Evolutionary conservation across 2,329 filamentous ascomycete genomes (phyloP).

Genomic region (Fusarium torulosum): DNA sequence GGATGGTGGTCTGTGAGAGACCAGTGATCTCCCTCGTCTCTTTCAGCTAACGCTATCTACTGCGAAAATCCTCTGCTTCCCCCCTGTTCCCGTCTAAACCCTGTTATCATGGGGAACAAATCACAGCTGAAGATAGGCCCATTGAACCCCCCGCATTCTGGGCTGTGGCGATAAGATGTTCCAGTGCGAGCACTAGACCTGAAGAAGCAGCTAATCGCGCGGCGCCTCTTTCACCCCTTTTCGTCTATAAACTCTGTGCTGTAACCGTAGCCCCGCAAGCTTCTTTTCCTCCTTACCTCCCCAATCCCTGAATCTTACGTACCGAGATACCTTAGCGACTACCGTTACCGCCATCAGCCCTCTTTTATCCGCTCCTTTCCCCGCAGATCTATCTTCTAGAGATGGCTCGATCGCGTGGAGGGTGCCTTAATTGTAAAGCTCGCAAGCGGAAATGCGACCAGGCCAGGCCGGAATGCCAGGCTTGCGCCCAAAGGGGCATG

Average conservation of each 20-base stretch:
- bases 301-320: too few relatives aligned
- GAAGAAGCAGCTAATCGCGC: conserved; percentile 36
- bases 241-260: conserved; percentile 37
- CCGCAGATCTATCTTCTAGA: neutral
- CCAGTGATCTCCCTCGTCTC: too few relatives aligned
- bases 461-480: conserved; percentile 36
- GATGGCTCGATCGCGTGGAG: conserved; percentile 44
- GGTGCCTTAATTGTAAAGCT: conserved; percentile 46
- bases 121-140: too few relatives aligned
- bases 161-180: neutral
- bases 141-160: neutral
- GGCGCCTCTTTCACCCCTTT: conserved; percentile 46
- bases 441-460: conserved; percentile 47
- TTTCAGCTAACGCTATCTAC: neutral
- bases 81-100: conserved; percentile 1
- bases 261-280: conserved; percentile 8
- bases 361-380: neutral
- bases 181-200: neutral
- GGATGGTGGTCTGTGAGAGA: neutral
- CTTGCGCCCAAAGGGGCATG: conserved; percentile 39
- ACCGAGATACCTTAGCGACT: too few relatives aligned
- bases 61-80: too few relatives aligned
- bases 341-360: neutral
- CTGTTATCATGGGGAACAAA: neutral
- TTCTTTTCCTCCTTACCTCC: neutral